Evolutionary conservation across 371 early-diverging fungal genomes (phyloP).

Genomic region (Blyttiomyces sp.): DNA sequence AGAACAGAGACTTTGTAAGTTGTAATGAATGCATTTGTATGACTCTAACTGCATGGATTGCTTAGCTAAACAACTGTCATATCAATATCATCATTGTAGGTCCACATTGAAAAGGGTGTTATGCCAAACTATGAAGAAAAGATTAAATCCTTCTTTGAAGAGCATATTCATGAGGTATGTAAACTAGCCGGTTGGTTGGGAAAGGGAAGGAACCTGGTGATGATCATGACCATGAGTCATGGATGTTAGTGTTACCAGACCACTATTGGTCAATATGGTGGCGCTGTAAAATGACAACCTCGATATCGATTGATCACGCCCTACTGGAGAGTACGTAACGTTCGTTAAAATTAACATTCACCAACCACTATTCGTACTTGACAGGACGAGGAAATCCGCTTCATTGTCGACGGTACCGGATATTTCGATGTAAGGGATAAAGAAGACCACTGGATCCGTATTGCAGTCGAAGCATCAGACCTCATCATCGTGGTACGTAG

Average conservation of each 20-base stretch:
- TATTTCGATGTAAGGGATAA: constrained; percentile 71
- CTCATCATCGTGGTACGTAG: constrained; percentile 78
- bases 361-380: too few relatives aligned
- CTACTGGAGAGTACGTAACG: too few relatives aligned
- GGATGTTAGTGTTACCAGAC: not conserved
- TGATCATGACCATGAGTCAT: too few relatives aligned
- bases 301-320: not conserved
- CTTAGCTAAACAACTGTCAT: too few relatives aligned
- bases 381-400: constrained; percentile 97
- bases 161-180: constrained; percentile 51
- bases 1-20: constrained; percentile 81
- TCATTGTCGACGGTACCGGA: constrained; percentile 82
- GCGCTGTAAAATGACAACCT: not conserved
- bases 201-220: too few relatives aligned
- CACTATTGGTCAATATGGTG: not conserved
- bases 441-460: constrained; percentile 87
- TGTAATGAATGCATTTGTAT: not conserved
- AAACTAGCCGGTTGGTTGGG: too few relatives aligned
- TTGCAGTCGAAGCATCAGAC: constrained; percentile 71
- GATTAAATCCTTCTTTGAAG: constrained; percentile 87
- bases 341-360: too few relatives aligned
- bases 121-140: constrained; percentile 84
- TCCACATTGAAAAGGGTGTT: constrained; percentile 71
- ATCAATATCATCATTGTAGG: constrained; percentile 29
- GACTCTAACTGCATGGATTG: too few relatives aligned